Evolutionary conservation across 495 filamentous ascomycete genomes (phyloP), one percentile per base, ranked within the genome.

Genomic region (Gamarada debralockiae): DNA sequence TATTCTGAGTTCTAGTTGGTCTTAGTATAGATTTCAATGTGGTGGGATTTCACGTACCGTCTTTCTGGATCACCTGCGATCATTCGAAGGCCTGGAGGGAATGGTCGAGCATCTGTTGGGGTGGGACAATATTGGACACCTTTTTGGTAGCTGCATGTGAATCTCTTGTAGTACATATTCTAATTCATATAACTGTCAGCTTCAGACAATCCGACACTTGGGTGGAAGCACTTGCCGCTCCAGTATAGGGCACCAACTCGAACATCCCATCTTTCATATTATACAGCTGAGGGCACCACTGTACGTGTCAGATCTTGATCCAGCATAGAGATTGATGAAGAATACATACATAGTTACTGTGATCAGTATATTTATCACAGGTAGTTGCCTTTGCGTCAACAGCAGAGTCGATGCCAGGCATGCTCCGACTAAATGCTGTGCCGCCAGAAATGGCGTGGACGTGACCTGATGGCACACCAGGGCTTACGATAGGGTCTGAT

Each of bases 41-140:
- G 48, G 59, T 65, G 40, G 75, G 73, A 40, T 70, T 49, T 31
- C 44, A 38, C 29, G 48, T 50, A 18, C 58, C 58, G 31, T 33
- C 38, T 67, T 50, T 60, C 65, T 0, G 82, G 72, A 59, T 85
- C 71, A 27, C 88, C 88, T 29, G 81, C 78, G 14, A 90, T 55
- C 84, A 91, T 90, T 55, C 85, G 85, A 62, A 90, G 84, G 21
- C 79, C 82, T 9, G 67, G 56, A 0, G 84, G 85, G 64, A 86
- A 87, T 12, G 83, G 70, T 17, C 20, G 42, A 8, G 50, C 39
- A 15, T 38, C 50, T 14, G 10, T 33, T 2, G 42, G 36, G 1
- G 29, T 21, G 5, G 20, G 27, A n/a, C 47, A 57, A 5, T n/a
- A 45, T 45, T 14, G 5, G 41, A 21, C 17, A 13, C 14, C 22